A percentile compares a stretch with the other conserved stretches of the same genome.
These are phyloP conservation scores for Colletotrichum siamense DNA, from an alignment of 2,329 filamentous ascomycete genomes.

Conservation along the genomic window DNA sequence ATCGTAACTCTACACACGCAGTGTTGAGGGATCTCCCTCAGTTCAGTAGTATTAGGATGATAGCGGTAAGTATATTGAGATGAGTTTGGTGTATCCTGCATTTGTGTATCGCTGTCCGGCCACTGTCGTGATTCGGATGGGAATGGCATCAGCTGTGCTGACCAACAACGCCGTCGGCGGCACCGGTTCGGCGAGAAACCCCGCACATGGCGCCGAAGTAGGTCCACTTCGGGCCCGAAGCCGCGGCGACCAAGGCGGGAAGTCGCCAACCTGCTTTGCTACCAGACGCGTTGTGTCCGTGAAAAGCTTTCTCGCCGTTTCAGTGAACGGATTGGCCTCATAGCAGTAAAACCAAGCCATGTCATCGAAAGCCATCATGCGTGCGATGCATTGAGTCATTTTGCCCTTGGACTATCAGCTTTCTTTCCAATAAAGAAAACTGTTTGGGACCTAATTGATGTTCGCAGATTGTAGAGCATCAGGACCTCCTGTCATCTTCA, in stretches of 20 bases:
- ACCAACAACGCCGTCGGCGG: conserved; percentile 14
- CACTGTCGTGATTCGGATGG: background rate
- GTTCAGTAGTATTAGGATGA: background rate
- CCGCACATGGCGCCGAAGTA: background rate
- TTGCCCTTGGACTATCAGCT: background rate
- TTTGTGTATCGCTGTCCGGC: background rate
- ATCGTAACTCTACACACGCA: background rate
- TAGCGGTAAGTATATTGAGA: accelerated
- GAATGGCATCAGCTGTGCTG: background rate
- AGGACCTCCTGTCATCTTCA: background rate
- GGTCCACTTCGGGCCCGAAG: background rate
- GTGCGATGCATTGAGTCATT: background rate
- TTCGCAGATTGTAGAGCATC: background rate
- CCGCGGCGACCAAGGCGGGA: background rate
- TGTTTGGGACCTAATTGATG: background rate
- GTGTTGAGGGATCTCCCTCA: background rate
- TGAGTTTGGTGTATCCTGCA: background rate
- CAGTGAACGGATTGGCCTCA: background rate
- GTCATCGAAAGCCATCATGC: background rate
- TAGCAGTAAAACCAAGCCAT: background rate
- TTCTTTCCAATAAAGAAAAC: background rate
- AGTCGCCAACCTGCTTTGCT: background rate
- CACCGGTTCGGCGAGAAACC: background rate
- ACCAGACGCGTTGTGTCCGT: accelerated
- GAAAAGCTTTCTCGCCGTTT: background rate